Evolutionary conservation across 2,329 filamentous ascomycete genomes (phyloP), one percentile per base, ranked within the genome.

Genomic region (Teratosphaeria viscida): DNA sequence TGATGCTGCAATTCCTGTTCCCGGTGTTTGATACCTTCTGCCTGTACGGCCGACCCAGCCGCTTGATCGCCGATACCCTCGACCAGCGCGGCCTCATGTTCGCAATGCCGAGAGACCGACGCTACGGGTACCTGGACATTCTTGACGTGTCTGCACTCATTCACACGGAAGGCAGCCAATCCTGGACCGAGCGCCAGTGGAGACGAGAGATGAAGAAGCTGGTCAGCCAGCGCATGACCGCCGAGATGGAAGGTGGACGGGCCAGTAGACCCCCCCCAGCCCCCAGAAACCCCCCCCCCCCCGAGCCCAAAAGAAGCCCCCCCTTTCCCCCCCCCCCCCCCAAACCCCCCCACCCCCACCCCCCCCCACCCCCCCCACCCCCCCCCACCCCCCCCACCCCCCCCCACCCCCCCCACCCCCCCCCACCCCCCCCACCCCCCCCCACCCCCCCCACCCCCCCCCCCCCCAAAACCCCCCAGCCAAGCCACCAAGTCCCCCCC

Each of bases 71-170:
- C 2, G 95, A 95, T 70, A 87, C 89, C 0, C 82, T 92, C 53
- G 92, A 97, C 73, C 80, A 89, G 3, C 85, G 90, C 54, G 95
- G 94, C 59, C 80, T 99, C 64, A 99, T 99, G 94, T 99, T 97
- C 73, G 94, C 92, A 5, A 95, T 99, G 86, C 92, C 94, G 0
- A 90, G 89, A 67, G 85, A 94, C 66, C 85, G 86, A 57, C 83
- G 89, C 64, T 95, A 95, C 68, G 92, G 92, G 0, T 97, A 97
- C 69, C 77, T 99, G 29, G 94, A 97, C 69, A 85, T 91, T 39
- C 76, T 92, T 59, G 94, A 99, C 70, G 89, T 97, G 16, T 85
- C 87, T 3, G 82, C 82, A 57, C 77, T 97, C 52, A 91, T 99
- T 62, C 81, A 88, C 63, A 86, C 87, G 2, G 82, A 90, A 2